Evolutionary conservation across 257 asterid genomes (phyloP).

Genomic region (Solanum tarijense): DNA sequence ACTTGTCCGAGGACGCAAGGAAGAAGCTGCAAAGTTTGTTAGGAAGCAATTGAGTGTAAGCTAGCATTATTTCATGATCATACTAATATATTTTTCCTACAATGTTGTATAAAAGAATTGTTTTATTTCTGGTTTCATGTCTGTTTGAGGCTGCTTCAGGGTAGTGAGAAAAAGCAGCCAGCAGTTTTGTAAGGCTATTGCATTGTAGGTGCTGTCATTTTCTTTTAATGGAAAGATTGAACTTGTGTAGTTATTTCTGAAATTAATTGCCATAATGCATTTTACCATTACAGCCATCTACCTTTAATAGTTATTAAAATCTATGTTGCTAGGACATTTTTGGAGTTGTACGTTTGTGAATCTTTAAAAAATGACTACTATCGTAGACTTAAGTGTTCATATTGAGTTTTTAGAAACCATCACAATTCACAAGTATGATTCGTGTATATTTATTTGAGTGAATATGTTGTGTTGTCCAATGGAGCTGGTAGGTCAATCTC

Average conservation of each 20-base stretch:
- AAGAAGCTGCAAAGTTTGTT: conserved; percentile 46
- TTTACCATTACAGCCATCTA: background rate
- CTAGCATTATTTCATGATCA: background rate
- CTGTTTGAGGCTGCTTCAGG: conserved; percentile 35
- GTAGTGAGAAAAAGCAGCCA: conserved; percentile 21
- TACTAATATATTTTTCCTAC: background rate
- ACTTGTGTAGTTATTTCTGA: background rate
- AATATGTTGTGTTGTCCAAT: too few species aligned
- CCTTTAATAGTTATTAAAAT: background rate
- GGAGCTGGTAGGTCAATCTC: too few species aligned
- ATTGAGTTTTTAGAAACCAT: too few species aligned
- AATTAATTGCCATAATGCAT: background rate
- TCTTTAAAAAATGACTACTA: background rate
- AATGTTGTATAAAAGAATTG: background rate
- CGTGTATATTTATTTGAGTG: too few species aligned
- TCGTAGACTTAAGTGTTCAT: background rate
- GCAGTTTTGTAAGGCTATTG: conserved; percentile 17
- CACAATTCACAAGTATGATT: too few species aligned
- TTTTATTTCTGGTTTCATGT: background rate
- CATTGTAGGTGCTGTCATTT: background rate
- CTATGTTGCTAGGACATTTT: background rate
- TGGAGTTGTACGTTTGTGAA: background rate
- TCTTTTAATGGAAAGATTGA: background rate
- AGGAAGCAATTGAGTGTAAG: conserved; percentile 34
- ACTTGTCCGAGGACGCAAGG: conserved; percentile 66